A percentile compares a stretch with the other conserved stretches of the same genome.
phyloP scores from a whole-genome alignment of 2,329 filamentous ascomycete species.

The Tympanopsis confertula region DNA sequence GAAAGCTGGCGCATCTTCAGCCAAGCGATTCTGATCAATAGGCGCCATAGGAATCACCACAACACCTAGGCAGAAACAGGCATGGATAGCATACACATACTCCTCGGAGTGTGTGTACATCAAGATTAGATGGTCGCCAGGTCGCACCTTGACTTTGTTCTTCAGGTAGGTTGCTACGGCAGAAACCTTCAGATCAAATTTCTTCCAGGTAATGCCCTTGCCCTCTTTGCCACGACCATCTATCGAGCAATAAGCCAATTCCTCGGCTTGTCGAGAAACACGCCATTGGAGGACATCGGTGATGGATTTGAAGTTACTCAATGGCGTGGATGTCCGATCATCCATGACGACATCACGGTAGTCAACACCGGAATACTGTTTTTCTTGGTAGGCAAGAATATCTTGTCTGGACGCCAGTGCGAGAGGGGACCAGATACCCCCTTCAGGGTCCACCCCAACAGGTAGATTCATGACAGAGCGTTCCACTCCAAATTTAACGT shows the following conservation, averaged over 20 bases:
- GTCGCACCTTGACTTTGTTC: slow-evolving; percentile 83
- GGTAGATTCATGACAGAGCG: slow-evolving; percentile 89
- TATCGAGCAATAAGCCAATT: slow-evolving; percentile 89
- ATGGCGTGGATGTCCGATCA: slow-evolving; percentile 86
- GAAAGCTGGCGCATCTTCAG: slow-evolving; percentile 88
- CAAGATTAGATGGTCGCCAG: slow-evolving; percentile 82
- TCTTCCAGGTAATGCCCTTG: slow-evolving; percentile 97
- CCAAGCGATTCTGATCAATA: slow-evolving; percentile 84
- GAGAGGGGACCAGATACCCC: slow-evolving; percentile 84
- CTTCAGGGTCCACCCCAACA: slow-evolving; percentile 83
- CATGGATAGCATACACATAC: slow-evolving; percentile 87
- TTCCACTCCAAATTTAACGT: slow-evolving; percentile 97
- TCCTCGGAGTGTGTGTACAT: slow-evolving; percentile 99
- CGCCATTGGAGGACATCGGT: slow-evolving; percentile 97
- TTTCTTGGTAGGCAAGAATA: slow-evolving; percentile 69
- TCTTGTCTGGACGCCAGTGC: slow-evolving; percentile 71
- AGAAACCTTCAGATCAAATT: slow-evolving; percentile 89
- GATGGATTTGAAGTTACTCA: slow-evolving; percentile 94
- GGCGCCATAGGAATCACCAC: slow-evolving; percentile 85
- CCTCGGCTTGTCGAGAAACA: slow-evolving; percentile 84
- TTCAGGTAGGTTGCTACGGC: slow-evolving; percentile 88
- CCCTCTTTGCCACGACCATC: slow-evolving; percentile 90
- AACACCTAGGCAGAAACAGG: slow-evolving; percentile 82
- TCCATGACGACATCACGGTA: slow-evolving; percentile 98
- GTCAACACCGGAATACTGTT: slow-evolving; percentile 98